phyloP scores from a whole-genome alignment of 176 grass and related monocot species.

The Oryza glumipatula region DNA sequence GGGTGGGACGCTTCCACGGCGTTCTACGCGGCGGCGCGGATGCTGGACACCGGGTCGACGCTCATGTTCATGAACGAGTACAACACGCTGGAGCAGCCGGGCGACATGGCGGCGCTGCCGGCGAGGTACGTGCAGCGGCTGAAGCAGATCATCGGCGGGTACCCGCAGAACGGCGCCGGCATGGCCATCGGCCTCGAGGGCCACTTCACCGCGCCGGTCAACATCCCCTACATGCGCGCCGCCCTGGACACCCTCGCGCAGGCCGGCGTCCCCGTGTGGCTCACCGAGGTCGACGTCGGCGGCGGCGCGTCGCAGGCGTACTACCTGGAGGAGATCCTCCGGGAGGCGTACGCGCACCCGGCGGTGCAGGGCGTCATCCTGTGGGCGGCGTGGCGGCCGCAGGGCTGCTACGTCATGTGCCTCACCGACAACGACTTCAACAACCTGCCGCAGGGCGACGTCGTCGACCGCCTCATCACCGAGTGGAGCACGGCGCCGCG shows the following conservation, averaged over 20 bases:
- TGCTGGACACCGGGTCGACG: slow-evolving; percentile 54
- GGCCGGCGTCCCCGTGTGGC: slow-evolving; percentile 77
- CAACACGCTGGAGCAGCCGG: slow-evolving; percentile 86
- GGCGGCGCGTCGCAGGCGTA: slow-evolving; percentile 47
- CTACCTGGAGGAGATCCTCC: slow-evolving; percentile 64
- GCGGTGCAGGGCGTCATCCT: slow-evolving; percentile 80
- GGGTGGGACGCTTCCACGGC: slow-evolving; percentile 59
- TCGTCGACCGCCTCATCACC: slow-evolving; percentile 72
- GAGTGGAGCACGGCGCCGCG: slow-evolving; percentile 58
- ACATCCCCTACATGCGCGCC: slow-evolving; percentile 81
- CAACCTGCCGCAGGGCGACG: slow-evolving; percentile 68
- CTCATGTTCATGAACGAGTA: slow-evolving; percentile 87
- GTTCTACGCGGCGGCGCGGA: slow-evolving; percentile 61
- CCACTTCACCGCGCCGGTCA: slow-evolving; percentile 61
- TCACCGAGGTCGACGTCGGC: slow-evolving; percentile 81
- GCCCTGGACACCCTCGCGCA: slow-evolving; percentile 61
- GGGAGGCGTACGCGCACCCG: slow-evolving; percentile 89
- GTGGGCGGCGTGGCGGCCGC: slow-evolving; percentile 69
- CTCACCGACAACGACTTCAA: slow-evolving; percentile 76
- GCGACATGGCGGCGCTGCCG: slow-evolving; percentile 52
- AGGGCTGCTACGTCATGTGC: slow-evolving; percentile 77
- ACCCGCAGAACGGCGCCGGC: slow-evolving; percentile 37
- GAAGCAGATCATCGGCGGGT: slow-evolving; percentile 39
- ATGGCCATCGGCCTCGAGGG: slow-evolving; percentile 83
- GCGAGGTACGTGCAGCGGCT: slow-evolving; percentile 65